These are phyloP conservation scores for Cryptosporidium xiaoi DNA, from an alignment of 169 alveolate species.

Conservation along the genomic window DNA sequence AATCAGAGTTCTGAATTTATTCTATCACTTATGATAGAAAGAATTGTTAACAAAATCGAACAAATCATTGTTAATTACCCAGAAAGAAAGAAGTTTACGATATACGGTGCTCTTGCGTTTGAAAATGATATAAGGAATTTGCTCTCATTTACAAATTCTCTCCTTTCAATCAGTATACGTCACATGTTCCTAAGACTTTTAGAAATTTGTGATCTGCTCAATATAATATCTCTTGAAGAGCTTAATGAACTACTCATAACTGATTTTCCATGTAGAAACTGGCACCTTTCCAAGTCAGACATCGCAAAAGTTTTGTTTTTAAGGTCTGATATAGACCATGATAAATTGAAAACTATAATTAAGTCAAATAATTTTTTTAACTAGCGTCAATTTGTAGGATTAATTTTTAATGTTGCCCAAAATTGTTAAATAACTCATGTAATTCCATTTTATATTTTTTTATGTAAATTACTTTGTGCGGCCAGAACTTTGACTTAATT, in stretches of 20 bases:
- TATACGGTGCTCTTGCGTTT: conserved; percentile 70
- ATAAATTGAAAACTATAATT: conserved; percentile 11
- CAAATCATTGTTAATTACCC: conserved; percentile 62
- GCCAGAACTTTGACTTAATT: conserved; percentile 12
- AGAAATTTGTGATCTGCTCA: conserved; percentile 63
- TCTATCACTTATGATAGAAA: conserved; percentile 67
- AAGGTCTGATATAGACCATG: conserved; percentile 46
- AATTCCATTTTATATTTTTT: not conserved
- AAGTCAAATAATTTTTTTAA: conserved; percentile 51
- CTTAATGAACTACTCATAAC: conserved; percentile 47
- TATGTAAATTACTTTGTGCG: not conserved
- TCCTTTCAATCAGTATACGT: conserved; percentile 62
- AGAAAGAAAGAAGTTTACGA: conserved; percentile 51
- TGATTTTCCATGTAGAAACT: conserved; percentile 69
- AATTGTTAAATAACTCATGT: not conserved
- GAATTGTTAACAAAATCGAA: conserved; percentile 61
- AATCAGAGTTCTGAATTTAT: conserved; percentile 48
- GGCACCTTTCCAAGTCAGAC: conserved; percentile 57
- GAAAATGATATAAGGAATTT: conserved; percentile 65
- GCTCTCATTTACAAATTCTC: conserved; percentile 61
- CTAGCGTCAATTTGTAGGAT: not conserved
- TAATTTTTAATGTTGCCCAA: not conserved
- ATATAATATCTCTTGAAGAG: conserved; percentile 52
- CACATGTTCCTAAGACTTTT: conserved; percentile 52
- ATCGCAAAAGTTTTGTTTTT: conserved; percentile 26